Base-by-base conservation (phyloP, 2,329 filamentous ascomycete species). In the Elsinoe necatrix region DNA sequence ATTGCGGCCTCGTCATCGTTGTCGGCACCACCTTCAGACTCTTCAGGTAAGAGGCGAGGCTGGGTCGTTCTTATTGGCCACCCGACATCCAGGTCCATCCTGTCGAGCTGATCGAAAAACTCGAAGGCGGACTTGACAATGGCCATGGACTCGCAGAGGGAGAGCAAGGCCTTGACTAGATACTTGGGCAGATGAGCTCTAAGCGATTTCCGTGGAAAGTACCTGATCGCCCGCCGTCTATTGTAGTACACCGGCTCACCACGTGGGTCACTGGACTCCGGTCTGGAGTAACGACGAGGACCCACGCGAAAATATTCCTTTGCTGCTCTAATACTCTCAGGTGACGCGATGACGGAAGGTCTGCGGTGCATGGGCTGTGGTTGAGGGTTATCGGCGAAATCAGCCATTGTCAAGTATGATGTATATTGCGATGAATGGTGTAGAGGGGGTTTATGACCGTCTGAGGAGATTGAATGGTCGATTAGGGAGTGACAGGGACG, bases 311-410 rank as follows among this genome's bases (percentile, higher is more conserved):
- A 14, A 11, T 37, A 37, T n/a, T 37, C 34, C 14, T 37, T n/a
- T 2, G 41, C 2, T 12, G 41, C 41, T 45, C 12, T 45, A 20
- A 45, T 23, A 12, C 23, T 21, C 41, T 45, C 41, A 14, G 41
- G 20, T 12, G 20, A 25, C n/a, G n/a, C 23, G 20, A 45, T 45
- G 18, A 9, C 41, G 18, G 41, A 45, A 14, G 41, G 41, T n/a
- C 41, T 45, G 41, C 41, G 41, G 11, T 45, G 41, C 20, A 25
- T 25, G 20, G 41, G 41, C n/a, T 21, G 41, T 1, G 41, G 20
- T 23, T 45, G 59, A 1, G 69, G 65, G 29, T 69, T 63, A 63
- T 69, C 69, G 54, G 62, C 65, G 63, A 68, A 70, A 45, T 65
- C 66, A 48, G 34, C 59, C 52, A 42, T 60, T 50, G 23, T 45